Base-by-base conservation (phyloP, 345 rosid genomes). In the Eucalyptus rudis region DNA sequence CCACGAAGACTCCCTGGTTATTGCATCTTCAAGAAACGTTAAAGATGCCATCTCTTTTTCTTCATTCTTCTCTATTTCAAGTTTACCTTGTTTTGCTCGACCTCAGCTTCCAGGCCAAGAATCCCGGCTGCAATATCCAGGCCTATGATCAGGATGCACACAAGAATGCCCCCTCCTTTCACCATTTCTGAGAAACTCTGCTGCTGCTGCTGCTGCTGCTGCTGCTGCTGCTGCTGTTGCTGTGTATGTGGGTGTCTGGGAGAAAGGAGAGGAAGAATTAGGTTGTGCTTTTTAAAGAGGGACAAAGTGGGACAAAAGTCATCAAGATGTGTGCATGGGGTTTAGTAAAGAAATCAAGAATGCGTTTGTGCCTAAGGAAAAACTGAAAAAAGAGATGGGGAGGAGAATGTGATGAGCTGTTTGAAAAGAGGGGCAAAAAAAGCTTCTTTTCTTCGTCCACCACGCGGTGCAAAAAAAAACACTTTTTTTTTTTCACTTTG, bases 81-180 rank as follows among this genome's bases (percentile, higher is more conserved):
- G 59, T 27, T 79, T 89, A 90, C 99, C 98, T 95, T 94, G 89
- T 97, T 97, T 90, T 97, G 98, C 87, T 96, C 93, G 33, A 93
- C 94, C 92, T 97, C 99, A 24, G 98, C 99, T 93, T 97, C 96
- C 92, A 97, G 95, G 90, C 92, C 98, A n/a, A 97, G 94, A 86
- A 97, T 90, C 45, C 98, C 99, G 64, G 98, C 99, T 17, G 87
- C 96, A 44, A 96, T 91, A 91, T 97, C 99, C 92, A 97, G 92
- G 80, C 91, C 96, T 29, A 97, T 95, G 44, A 97, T 92, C 93
- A 97, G 45, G 59, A 97, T 92, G 91, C 99, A 97, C 92, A 94
- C 93, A 47, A 97, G 88, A 90, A 94, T 88, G 45, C 98, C 98
- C 85, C 92, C 94, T 3, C 93, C 81, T 89, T 91, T 96, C n/a